Evolutionary conservation across 2,329 filamentous ascomycete species (phyloP).

Genomic region (Curvularia sp.): DNA sequence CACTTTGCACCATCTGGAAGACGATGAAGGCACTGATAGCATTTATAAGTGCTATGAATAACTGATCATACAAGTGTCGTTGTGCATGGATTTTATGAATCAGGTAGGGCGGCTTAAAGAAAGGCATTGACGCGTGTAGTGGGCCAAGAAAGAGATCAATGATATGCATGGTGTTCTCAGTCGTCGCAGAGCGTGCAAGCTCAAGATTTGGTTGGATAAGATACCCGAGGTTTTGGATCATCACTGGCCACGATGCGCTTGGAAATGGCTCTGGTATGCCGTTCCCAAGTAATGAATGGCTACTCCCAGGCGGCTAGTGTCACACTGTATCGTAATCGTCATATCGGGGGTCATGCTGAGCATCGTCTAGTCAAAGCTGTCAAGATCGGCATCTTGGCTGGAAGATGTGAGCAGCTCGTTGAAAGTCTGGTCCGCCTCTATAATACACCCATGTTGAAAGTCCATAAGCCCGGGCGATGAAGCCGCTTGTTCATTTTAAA

Average conservation of each 20-base stretch:
- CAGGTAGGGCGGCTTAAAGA: not conserved
- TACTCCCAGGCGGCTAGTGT: not conserved
- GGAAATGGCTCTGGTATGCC: not conserved
- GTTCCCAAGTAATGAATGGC: not conserved
- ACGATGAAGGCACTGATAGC: not conserved
- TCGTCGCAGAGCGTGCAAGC: not conserved
- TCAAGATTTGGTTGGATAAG: not conserved
- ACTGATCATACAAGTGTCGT: not conserved
- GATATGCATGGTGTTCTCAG: not conserved
- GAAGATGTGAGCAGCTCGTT: not conserved
- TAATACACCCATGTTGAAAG: not conserved
- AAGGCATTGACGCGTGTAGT: not conserved
- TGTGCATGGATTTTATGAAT: not conserved
- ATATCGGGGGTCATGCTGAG: not conserved
- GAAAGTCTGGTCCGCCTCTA: not conserved
- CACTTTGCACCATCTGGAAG: not conserved
- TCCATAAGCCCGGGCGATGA: not conserved
- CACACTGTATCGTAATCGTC: not conserved
- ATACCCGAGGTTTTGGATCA: not conserved
- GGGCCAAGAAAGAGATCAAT: not conserved
- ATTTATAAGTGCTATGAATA: not conserved
- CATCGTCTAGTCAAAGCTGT: not conserved
- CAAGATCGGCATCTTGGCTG: not conserved
- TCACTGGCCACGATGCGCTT: not conserved
- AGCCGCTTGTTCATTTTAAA: not conserved